phyloP scores from a whole-genome alignment of 2,329 filamentous ascomycete species.

The Albophoma yamanashiensis region DNA sequence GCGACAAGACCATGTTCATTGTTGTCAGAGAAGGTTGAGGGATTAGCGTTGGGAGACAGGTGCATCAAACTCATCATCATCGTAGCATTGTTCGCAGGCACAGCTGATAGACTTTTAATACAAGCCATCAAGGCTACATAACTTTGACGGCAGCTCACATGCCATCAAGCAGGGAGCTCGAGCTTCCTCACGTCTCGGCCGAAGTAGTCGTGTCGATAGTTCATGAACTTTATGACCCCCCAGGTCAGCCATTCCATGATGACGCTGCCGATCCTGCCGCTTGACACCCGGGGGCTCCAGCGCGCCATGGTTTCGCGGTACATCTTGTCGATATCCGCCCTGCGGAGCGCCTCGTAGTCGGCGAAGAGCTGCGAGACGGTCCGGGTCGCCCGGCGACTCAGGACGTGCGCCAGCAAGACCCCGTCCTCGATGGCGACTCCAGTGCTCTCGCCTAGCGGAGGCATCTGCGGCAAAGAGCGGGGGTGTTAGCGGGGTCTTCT shows the following conservation, averaged over 20 bases:
- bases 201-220: slow-evolving; percentile 9
- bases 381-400: slow-evolving; percentile 7
- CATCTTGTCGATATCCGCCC: slow-evolving; percentile 29
- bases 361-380: slow-evolving; percentile 31
- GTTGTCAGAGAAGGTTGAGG: background rate
- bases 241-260: slow-evolving; percentile 14
- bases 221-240: slow-evolving; percentile 9
- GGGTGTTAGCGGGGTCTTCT: background rate
- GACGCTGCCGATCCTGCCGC: slow-evolving; percentile 9
- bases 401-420: slow-evolving; percentile 29
- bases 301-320: slow-evolving; percentile 27
- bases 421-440: slow-evolving; percentile 42
- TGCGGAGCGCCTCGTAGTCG: slow-evolving; percentile 33
- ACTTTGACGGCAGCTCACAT: background rate
- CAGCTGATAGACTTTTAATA: background rate
- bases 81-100: background rate
- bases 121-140: background rate
- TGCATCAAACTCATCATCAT: background rate
- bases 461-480: slow-evolving; percentile 22
- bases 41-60: background rate
- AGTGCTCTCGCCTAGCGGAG: slow-evolving; percentile 37
- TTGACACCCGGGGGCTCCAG: slow-evolving; percentile 8
- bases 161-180: slow-evolving; percentile 4
- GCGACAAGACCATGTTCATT: background rate
- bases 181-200: slow-evolving; percentile 10